Base-by-base conservation (phyloP, 2,329 filamentous ascomycete species). In the Macrophomina phaseolina region DNA sequence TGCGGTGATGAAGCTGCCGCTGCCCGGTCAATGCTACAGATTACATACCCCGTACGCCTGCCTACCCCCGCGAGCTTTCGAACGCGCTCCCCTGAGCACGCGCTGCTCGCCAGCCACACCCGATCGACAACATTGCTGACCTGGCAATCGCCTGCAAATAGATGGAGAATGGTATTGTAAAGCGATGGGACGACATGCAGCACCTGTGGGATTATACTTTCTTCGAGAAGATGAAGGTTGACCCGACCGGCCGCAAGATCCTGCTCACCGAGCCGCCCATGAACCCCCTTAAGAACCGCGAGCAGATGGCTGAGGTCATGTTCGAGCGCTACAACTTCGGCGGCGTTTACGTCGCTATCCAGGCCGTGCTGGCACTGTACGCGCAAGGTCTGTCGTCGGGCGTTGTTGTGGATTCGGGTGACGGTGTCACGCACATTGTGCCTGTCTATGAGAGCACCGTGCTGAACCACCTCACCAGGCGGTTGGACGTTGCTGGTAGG, bases 111-210 rank as follows among this genome's bases (percentile, higher is more conserved):
- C 60, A 48, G 42, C 60, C 46, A 28, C 40, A 28, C 36, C 60
- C 40, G 34, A 36, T 12, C 45, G 46, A 56, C 32, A 23, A 9
- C 23, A 48, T 34, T 52, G 64, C 64, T 64, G 65, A 67, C 65
- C 34, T 65, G 56, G 65, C 66, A 32, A 73, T 60, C 67, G 68
- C 70, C 62, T 66, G 64, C 40, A 60, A 60, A 68, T 80, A 90
- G 88, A 99, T 99, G 95, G 95, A 99, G 81, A 99, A 99, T 80
- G 95, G 95, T 75, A 98, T 99, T 75, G 93, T 99, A 72, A 98
- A 97, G 87, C 94, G 93, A 78, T 99, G 95, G 95, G 95, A 99
- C 74, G 95, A 99, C 81, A 99, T 99, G 95, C 92, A 97, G 84
- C 94, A 98, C 78, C 89, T 99, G 66, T 99, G 95, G 95, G 94